Percentiles rank a stretch among this genome's conserved stretches.
Evolutionary conservation across 768 basidiomycete species (phyloP).

Genomic region (Trametes sanguinea): DNA sequence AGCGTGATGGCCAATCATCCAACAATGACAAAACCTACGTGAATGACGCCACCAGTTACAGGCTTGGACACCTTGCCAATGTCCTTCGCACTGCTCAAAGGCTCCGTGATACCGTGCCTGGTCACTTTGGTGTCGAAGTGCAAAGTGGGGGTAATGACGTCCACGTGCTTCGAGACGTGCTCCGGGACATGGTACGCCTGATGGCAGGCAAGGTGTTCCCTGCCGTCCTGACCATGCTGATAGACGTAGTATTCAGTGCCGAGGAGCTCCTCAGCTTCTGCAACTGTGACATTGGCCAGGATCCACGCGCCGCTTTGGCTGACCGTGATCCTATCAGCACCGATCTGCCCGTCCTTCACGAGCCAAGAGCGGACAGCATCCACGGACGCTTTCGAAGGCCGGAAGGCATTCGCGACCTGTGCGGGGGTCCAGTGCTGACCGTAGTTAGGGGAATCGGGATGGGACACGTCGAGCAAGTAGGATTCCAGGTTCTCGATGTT

Average conservation of each 20-base stretch:
- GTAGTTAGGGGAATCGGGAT: constrained; percentile 51
- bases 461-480: constrained; percentile 48
- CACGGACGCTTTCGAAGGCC: constrained; percentile 44
- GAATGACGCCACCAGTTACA: neutral
- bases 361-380: constrained; percentile 47
- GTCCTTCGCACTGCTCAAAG: constrained; percentile 15
- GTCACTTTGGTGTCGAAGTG: constrained; percentile 50
- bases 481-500: constrained; percentile 48
- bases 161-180: constrained; percentile 57
- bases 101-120: neutral
- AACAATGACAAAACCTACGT: neutral
- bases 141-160: constrained; percentile 71
- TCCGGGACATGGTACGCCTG: constrained; percentile 63
- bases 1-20: neutral
- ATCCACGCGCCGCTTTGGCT: constrained; percentile 47
- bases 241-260: constrained; percentile 58
- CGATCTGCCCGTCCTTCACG: constrained; percentile 12
- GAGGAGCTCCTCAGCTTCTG: constrained; percentile 47
- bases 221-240: constrained; percentile 51
- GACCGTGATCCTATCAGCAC: constrained; percentile 27
- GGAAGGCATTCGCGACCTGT: constrained; percentile 46
- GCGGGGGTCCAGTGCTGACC: constrained; percentile 51
- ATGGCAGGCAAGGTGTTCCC: constrained; percentile 59
- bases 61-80: constrained; percentile 5
- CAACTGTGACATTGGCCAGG: constrained; percentile 40